Base-by-base conservation (phyloP, 768 basidiomycete genomes). In the Leccinum pellstonianum region DNA sequence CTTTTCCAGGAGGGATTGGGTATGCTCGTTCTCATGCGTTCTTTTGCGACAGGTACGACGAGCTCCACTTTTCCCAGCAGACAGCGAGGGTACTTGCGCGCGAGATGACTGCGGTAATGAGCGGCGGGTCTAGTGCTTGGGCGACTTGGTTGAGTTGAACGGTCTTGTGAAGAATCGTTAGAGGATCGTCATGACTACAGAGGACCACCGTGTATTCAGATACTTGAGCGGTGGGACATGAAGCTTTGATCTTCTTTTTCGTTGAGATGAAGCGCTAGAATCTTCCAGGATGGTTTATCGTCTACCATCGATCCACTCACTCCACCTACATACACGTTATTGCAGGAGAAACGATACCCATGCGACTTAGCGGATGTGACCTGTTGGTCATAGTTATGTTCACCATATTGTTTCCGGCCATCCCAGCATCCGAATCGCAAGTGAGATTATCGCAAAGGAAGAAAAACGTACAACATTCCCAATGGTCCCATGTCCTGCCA, bases 61-160 rank as follows among this genome's bases (percentile, higher is more conserved):
- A 86, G 61, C 73, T 87, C 17, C 85, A 86, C 64, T 82, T 83
- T 6, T 84, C 83, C 4, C 82, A 85, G 64, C 85, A 87, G 64
- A 76, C 81, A 1, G 80, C 83, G 57, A 72, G 85, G 10, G 75
- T 81, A 35, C 75, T 86, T 2, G 85, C 83, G 0, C 73, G 77
- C 51, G 79, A 85, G 61, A 80, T 86, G 17, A 74, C 82, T 0
- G 61, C 77, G 21, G 76, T 80, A 2, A 77, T 84, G 56, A 70
- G 75, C 56, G 80, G 82, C 9, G 73, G 77, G 43, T 60, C 64
- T 1, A 81, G 76, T 57, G 61, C 70, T 51, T 85, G 81, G 81
- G 75, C 76, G 14, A 82, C 78, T 4, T 84, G 83, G 82, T 70
- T 84, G 61, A 80, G 76, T 63, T 81, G 54, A 68, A 23, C 19